Evolutionary conservation across 306 rosid genomes (phyloP), one percentile per base, ranked within the genome.

Genomic region (Neltuma alba): DNA sequence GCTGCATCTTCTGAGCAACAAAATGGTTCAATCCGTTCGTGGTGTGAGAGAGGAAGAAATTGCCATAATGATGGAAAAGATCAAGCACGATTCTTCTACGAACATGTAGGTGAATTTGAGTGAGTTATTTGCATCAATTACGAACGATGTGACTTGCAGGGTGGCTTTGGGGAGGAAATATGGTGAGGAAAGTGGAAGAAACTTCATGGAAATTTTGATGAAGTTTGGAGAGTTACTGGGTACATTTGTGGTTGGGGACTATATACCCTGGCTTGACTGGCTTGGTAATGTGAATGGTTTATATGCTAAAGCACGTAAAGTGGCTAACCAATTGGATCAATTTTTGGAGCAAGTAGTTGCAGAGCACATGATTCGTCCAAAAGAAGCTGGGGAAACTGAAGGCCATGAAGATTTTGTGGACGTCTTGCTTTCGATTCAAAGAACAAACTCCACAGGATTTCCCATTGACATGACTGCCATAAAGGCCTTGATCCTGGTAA

Each of bases 401-500:
- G 9, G 18, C 33, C 82, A 82, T 2, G 14, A 64, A 58, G 88
- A 92, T 33, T 83, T 86, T 50, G 93, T 90, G 50, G 92, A 92
- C 27, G 84, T 87, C 21, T 37, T 90, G 77, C 93, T 89, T 73
- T 47, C 40, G 45, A 71, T 87, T 42, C 90, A 81, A 12, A 80
- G 33, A 71, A 50, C 77, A 28, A 25, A 81, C 6, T 16, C n/a
- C 18, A 5, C 50, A 28, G 92, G 92, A 0, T 82, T 85, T 40
- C 72, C 89, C 0, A 27, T 91, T 69, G 88, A 88, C 18, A 79
- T 55, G 68, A 81, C 62, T 5, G 30, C 34, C 77, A 73, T 91
- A 16, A 91, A 88, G 74, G 97, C 91, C 79, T 1, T 88, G 48
- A 70, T 88, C 68, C 14, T 79, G 82, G 92, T 90, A 15, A 16